These are phyloP conservation scores for Coniella vitis DNA, from an alignment of 2,329 filamentous ascomycete genomes.

Conservation along the genomic window DNA sequence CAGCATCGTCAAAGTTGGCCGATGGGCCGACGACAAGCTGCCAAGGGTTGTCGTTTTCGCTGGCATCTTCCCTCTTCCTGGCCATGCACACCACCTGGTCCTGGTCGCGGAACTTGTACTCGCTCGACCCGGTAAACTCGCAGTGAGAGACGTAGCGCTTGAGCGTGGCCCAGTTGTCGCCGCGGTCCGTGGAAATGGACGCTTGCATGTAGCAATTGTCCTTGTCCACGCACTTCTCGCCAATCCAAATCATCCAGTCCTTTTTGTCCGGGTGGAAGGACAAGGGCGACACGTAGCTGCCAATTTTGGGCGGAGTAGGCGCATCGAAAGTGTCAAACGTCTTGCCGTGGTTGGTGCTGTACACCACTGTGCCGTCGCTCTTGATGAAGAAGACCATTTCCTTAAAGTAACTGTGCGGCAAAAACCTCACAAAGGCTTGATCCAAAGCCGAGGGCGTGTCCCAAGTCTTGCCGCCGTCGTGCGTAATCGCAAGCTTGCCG, in stretches of 20 bases:
- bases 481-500: slow-evolving; percentile 63
- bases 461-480: slow-evolving; percentile 89
- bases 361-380: slow-evolving; percentile 57
- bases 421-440: slow-evolving; percentile 63
- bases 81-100: slow-evolving; percentile 57
- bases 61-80: slow-evolving; percentile 54
- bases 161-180: slow-evolving; percentile 70
- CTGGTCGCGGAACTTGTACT: slow-evolving; percentile 41
- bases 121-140: slow-evolving; percentile 69
- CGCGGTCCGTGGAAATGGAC: slow-evolving; percentile 72
- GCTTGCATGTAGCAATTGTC: slow-evolving; percentile 64
- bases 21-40: slow-evolving; percentile 61
- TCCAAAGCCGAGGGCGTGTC: slow-evolving; percentile 54
- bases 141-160: slow-evolving; percentile 72
- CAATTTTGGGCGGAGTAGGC: slow-evolving; percentile 43
- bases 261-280: slow-evolving; percentile 78
- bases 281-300: slow-evolving; percentile 39
- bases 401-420: slow-evolving; percentile 73
- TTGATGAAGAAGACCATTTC: slow-evolving; percentile 87
- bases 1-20: slow-evolving; percentile 67
- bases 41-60: slow-evolving; percentile 55
- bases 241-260: slow-evolving; percentile 91
- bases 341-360: slow-evolving; percentile 72
- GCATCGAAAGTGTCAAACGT: slow-evolving; percentile 68
- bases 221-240: slow-evolving; percentile 57